Evolutionary conservation across 495 filamentous ascomycete genomes (phyloP).

Genomic region (Delitschia confertaspora): DNA sequence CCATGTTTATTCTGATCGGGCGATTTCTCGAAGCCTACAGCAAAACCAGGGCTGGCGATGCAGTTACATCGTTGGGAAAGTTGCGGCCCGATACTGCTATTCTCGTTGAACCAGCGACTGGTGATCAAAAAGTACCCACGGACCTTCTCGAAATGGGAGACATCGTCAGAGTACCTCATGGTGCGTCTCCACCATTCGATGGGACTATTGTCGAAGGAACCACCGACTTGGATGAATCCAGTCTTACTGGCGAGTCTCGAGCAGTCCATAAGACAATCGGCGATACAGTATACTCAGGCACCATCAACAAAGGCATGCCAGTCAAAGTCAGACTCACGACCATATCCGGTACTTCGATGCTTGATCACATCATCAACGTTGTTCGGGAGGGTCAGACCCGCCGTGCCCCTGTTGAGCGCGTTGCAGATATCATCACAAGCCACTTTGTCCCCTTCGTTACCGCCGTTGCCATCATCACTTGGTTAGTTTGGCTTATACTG

Average conservation of each 20-base stretch:
- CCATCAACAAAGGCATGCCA: conserved; percentile 70
- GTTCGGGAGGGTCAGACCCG: conserved; percentile 86
- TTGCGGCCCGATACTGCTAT: conserved; percentile 73
- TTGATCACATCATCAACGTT: conserved; percentile 83
- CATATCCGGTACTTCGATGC: conserved; percentile 69
- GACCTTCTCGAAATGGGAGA: conserved; percentile 81
- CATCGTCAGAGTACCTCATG: conserved; percentile 63
- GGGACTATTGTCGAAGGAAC: conserved; percentile 57
- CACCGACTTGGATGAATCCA: conserved; percentile 78
- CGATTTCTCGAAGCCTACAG: conserved; percentile 83
- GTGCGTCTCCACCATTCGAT: conserved; percentile 78
- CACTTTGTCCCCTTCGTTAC: conserved; percentile 88
- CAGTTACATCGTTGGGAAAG: conserved; percentile 68
- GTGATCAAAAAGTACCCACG: conserved; percentile 43
- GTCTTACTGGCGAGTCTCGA: conserved; percentile 79
- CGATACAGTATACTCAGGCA: conserved; percentile 74
- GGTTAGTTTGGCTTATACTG: conserved; percentile 72
- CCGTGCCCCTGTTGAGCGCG: conserved; percentile 75
- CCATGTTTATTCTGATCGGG: conserved; percentile 77
- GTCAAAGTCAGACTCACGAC: conserved; percentile 62
- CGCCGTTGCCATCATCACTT: conserved; percentile 70
- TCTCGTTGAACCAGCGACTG: conserved; percentile 42
- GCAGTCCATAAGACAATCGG: conserved; percentile 61
- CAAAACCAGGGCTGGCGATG: conserved; percentile 86
- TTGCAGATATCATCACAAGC: conserved; percentile 74